These are phyloP conservation scores for Dendrostoma leiphaemia DNA, from an alignment of 2,329 filamentous ascomycete genomes.

Conservation along the genomic window DNA sequence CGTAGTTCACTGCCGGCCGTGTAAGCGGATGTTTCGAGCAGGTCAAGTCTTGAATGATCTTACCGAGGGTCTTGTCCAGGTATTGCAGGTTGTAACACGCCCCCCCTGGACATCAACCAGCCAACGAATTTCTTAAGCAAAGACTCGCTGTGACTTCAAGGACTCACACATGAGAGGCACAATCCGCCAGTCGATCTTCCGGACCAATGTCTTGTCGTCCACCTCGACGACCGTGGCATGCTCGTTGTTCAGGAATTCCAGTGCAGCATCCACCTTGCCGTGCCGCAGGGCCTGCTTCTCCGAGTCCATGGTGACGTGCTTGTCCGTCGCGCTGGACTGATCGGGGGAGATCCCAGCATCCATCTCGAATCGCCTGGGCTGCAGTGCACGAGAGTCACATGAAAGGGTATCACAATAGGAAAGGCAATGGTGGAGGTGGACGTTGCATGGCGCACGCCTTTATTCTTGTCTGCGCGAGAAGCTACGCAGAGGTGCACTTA, in stretches of 20 bases:
- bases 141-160: not conserved
- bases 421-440: not conserved
- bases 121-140: not conserved
- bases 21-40: not conserved
- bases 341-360: not conserved
- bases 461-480: not conserved
- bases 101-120: conserved; percentile 19
- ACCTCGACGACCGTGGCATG: conserved; percentile 9
- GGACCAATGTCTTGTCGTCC: conserved; percentile 19
- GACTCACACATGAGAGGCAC: conserved; percentile 29
- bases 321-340: not conserved
- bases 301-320: not conserved
- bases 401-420: not conserved
- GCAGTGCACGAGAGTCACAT: not conserved
- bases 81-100: conserved; percentile 30
- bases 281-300: conserved; percentile 13
- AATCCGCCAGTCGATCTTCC: conserved; percentile 29
- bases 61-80: conserved; percentile 29
- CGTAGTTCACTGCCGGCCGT: conserved; percentile 26
- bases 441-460: not conserved
- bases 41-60: not conserved
- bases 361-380: not conserved
- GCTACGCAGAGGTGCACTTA: not conserved
- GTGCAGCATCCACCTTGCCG: conserved; percentile 12
- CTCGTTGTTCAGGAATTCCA: conserved; percentile 13